phyloP scores from a whole-genome alignment of 1,139 yeast genomes.

The Wickerhamomyces sp. region DNA sequence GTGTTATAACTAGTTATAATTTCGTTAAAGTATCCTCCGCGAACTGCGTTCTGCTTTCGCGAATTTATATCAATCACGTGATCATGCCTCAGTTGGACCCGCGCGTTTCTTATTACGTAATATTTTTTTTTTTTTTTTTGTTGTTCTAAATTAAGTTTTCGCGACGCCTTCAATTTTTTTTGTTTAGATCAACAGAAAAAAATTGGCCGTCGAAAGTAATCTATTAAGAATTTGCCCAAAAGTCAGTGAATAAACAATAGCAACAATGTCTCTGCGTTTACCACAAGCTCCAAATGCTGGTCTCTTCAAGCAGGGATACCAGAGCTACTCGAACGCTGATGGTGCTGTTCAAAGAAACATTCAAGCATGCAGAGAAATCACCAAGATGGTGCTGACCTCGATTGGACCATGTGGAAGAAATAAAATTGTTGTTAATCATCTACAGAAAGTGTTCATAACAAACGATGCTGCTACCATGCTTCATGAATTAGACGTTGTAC shows the following conservation, averaged over 20 bases:
- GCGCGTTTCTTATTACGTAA: neutral
- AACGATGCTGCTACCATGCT: slow-evolving; percentile 97
- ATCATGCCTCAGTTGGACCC: too few species aligned
- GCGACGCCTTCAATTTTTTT: slow-evolving; percentile 1
- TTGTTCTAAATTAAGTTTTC: neutral
- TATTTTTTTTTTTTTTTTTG: neutral
- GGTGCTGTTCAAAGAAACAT: slow-evolving; percentile 93
- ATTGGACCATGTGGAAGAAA: slow-evolving; percentile 98
- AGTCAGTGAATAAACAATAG: neutral
- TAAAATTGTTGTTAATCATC: slow-evolving; percentile 84
- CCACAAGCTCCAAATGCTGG: slow-evolving; percentile 95
- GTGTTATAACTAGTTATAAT: too few species aligned
- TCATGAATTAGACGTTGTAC: slow-evolving; percentile 88
- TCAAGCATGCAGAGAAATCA: slow-evolving; percentile 90
- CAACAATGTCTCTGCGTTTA: slow-evolving; percentile 74
- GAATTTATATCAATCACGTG: too few species aligned
- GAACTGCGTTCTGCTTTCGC: too few species aligned
- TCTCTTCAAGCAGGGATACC: slow-evolving; percentile 94
- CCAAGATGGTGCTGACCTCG: slow-evolving; percentile 86
- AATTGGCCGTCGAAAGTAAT: neutral
- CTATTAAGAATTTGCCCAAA: neutral
- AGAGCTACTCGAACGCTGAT: slow-evolving; percentile 81
- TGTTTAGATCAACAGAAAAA: slow-evolving; percentile 1
- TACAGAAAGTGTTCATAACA: slow-evolving; percentile 84
- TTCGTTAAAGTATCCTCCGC: too few species aligned